Evolutionary conservation across 2,329 filamentous ascomycete species (phyloP).

Genomic region (Daldinia eschscholtzii): DNA sequence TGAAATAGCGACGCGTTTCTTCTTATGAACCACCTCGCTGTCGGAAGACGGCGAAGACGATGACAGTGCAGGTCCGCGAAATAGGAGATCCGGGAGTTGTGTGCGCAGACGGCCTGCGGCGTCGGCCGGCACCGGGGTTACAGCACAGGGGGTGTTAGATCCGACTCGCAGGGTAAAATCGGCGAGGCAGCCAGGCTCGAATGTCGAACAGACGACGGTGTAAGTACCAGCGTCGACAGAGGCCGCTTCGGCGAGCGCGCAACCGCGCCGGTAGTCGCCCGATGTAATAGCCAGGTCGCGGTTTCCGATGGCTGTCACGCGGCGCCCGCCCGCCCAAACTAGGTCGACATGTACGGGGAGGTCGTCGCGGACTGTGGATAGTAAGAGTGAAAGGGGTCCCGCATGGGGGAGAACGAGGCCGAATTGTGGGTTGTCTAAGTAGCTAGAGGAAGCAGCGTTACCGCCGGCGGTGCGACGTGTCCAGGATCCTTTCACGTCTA

Average conservation of each 20-base stretch:
- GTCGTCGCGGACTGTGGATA: conserved; percentile 75
- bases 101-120: conserved; percentile 79
- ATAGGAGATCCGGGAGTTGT: conserved; percentile 64
- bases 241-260: conserved; percentile 74
- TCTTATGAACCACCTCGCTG: conserved; percentile 37
- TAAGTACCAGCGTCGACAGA: conserved; percentile 79
- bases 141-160: conserved; percentile 66
- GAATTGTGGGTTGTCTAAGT: conserved; percentile 91
- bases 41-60: conserved; percentile 48
- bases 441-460: conserved; percentile 80
- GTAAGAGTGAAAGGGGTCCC: conserved; percentile 77
- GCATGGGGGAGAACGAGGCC: conserved; percentile 68
- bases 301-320: conserved; percentile 75
- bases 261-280: conserved; percentile 88
- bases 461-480: conserved; percentile 84
- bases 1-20: conserved; percentile 57
- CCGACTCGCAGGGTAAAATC: conserved; percentile 82
- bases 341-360: conserved; percentile 87
- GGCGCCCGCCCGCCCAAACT: conserved; percentile 79
- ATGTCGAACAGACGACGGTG: conserved; percentile 91
- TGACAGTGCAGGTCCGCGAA: neutral
- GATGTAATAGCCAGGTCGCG: conserved; percentile 86
- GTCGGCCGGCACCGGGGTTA: conserved; percentile 76
- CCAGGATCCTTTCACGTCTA: conserved; percentile 77
- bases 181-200: conserved; percentile 82